Evolutionary conservation across 179 eudicot genomes (phyloP).

Genomic region (Silene vulgaris): DNA sequence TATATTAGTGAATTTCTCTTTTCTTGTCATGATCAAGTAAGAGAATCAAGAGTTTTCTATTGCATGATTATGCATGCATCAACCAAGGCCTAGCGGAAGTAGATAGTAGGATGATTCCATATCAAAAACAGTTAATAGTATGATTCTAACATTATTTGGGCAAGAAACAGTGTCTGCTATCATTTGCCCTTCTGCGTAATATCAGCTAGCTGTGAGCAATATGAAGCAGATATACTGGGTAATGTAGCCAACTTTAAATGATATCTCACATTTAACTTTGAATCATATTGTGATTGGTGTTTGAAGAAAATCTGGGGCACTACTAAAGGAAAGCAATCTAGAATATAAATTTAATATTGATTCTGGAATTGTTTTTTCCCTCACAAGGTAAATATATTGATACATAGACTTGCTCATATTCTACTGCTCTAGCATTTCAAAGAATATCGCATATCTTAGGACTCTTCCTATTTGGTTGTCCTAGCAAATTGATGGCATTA

Average conservation of each 20-base stretch:
- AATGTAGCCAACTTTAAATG: not conserved
- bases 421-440: not conserved
- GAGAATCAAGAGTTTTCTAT: not conserved
- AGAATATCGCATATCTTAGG: not conserved
- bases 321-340: not conserved
- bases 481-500: not conserved
- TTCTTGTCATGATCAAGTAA: not conserved
- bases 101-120: not conserved
- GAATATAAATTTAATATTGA: not conserved
- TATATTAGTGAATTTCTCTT: not conserved
- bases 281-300: not conserved
- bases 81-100: not conserved
- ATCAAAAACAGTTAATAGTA: no score
- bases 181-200: not conserved
- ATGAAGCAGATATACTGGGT: not conserved
- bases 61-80: not conserved
- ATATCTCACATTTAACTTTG: not conserved
- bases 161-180: constrained; percentile 2
- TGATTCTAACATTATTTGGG: not conserved
- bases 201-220: constrained; percentile 3
- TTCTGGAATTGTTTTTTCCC: not conserved
- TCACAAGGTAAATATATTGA: not conserved
- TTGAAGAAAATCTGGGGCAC: not conserved
- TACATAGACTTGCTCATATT: not conserved
- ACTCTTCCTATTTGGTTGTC: not conserved